Evolutionary conservation across 495 filamentous ascomycete species (phyloP).

Genomic region (Hypoxylon cercidicola): DNA sequence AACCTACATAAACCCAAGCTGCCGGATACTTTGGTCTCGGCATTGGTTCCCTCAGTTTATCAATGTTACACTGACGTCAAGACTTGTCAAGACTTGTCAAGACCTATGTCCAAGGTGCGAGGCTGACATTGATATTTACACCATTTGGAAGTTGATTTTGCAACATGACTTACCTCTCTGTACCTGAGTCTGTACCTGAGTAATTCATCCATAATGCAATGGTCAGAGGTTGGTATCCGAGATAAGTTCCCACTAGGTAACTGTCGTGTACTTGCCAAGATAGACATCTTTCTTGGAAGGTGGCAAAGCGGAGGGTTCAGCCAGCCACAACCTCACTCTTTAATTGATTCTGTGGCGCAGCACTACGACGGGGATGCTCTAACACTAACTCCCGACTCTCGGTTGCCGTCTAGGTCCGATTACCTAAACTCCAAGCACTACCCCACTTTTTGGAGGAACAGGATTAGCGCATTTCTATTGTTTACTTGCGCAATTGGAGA

Average conservation of each 20-base stretch:
- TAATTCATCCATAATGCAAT: not conserved
- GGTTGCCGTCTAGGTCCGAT: too few relatives aligned
- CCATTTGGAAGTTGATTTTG: too few relatives aligned
- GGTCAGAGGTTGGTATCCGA: not conserved
- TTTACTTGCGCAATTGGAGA: slow-evolving; percentile 42
- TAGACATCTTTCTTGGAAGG: not conserved
- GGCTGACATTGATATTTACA: too few relatives aligned
- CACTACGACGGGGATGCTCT: not conserved
- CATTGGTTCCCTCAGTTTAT: slow-evolving; percentile 26
- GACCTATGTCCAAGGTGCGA: not conserved
- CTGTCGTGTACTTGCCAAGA: slow-evolving; percentile 23
- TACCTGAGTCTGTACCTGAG: slow-evolving; percentile 2
- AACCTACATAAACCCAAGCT: slow-evolving; percentile 22
- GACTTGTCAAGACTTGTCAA: not conserved
- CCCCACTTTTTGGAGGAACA: not conserved
- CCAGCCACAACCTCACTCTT: not conserved
- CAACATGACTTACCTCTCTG: too few relatives aligned
- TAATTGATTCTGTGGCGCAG: slow-evolving; percentile 4
- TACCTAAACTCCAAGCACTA: not conserved
- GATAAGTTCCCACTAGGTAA: slow-evolving; percentile 18
- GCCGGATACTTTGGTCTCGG: slow-evolving; percentile 19
- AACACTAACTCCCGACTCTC: too few relatives aligned
- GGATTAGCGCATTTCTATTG: slow-evolving; percentile 38
- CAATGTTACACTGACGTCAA: slow-evolving; percentile 29
- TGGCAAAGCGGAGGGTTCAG: not conserved